Base-by-base conservation (phyloP, 73 alveolate species). In the Breviolum minutum region DNA sequence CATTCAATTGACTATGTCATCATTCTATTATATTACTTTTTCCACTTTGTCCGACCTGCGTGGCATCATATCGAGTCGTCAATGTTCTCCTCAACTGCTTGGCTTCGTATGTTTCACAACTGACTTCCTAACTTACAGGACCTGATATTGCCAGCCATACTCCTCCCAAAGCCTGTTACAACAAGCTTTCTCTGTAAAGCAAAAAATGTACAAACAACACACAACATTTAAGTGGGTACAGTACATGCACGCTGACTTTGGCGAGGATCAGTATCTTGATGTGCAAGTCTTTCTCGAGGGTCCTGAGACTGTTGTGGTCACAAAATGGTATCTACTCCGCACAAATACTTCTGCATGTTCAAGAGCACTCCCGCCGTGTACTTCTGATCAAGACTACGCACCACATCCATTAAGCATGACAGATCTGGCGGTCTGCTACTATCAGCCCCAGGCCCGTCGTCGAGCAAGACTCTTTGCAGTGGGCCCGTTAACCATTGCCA, bases 401-500 rank as follows among this genome's bases (percentile, higher is more conserved):
- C 54, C 54, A 40, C 54, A 3, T 40, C 54, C 54, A 40, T 40
- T 40, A 40, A 40, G 3, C 54, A 40, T 40, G 54, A 40, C 54
- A 40, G 54, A 2, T 40, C 54, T 40, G 54, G 3, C 54, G 3
- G 54, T 40, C 54, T 40, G 54, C 54, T 3, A 40, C 54, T 40
- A 40, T 40, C 54, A 83, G 92, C 92, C 60, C 16, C 30, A 27
- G n/a, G 63, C 96, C 76, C 87, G 7, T 74, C 62, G 70, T 71
- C 76, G 7, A 73, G 63, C 68, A 90, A n/a, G 19, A 61, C 85
- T 48, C 96, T 74, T 74, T 90, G 96, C 87, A 90, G n/a, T 24
- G 96, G 96, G 74, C 96, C 96, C 32, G 96, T 90, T 22, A 90
- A 87, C 96, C 96, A 90, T 32, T 90, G 88, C 96, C 96, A 90